A percentile compares a stretch with the other conserved stretches of the same genome.
Conservation (phyloP, 2,329 filamentous ascomycete genomes). For the Beauveria brongniartii region DNA sequence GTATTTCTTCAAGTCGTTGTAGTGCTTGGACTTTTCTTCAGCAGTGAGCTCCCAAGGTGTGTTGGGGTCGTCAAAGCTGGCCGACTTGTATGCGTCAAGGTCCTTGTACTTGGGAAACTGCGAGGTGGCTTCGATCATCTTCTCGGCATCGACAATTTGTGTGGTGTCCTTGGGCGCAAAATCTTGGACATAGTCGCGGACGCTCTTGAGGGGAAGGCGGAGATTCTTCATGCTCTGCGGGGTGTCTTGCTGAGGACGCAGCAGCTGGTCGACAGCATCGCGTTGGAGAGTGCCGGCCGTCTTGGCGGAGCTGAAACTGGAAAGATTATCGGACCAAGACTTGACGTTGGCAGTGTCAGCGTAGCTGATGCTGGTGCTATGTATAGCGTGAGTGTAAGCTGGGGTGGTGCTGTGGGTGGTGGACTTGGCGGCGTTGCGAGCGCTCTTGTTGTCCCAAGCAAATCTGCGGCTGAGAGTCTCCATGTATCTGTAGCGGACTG, state of each 20-base stretch:
- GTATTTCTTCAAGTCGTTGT: conserved; percentile 22
- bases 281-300: conserved; percentile 38
- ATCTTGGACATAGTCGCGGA: conserved; percentile 25
- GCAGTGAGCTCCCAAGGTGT: conserved; percentile 19
- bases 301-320: conserved; percentile 29
- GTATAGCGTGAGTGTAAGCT: conserved; percentile 17
- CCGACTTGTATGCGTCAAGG: conserved; percentile 25
- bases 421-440: conserved; percentile 18
- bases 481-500: conserved; percentile 36
- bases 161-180: conserved; percentile 14
- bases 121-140: conserved; percentile 20
- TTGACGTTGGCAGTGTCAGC: conserved; percentile 28
- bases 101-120: conserved; percentile 27
- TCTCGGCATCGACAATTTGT: conserved; percentile 14
- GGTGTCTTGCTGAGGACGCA: conserved; percentile 24
- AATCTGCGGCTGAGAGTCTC: conserved; percentile 36
- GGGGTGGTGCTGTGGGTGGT: conserved; percentile 16
- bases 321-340: conserved; percentile 28
- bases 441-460: conserved; percentile 36
- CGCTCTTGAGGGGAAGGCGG: conserved; percentile 25
- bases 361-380: conserved; percentile 27
- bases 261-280: conserved; percentile 35
- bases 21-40: conserved; percentile 21
- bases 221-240: conserved; percentile 20
- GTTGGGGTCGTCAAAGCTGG: conserved; percentile 22